Evolutionary conservation across 1,139 yeast species (phyloP), one percentile per base, ranked within the genome.

Genomic region (Kurtzmaniella quercitrusa): DNA sequence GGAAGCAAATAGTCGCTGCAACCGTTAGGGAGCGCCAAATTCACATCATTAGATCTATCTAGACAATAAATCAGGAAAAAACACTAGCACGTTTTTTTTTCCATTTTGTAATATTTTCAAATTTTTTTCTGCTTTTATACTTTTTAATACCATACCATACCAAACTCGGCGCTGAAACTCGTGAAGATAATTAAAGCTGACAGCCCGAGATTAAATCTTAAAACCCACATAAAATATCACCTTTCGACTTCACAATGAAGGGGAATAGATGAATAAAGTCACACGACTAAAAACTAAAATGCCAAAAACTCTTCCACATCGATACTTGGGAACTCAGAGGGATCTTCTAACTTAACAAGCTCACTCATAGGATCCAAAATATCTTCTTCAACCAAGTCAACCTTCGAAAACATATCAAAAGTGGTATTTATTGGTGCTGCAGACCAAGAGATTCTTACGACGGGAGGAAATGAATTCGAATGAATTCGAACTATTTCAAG

Each of bases 351-450:
- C 27, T 36, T 36, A 27, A 19, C 25, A 15, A 36, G 15, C 15
- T n/a, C 38, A 36, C 19, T 12, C 38, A 36, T 36, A 11, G 38
- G 25, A 19, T 21, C 27, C 19, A 36, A 36, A 2, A 36, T 36
- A 36, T 36, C 38, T 36, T 36, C 27, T 6, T 11, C 12, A 15
- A 36, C 38, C 21, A 36, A 36, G 21, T 17, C 25, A 18, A 25
- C 48, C 46, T n/a, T 49, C 44, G 46, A 41, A 44, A 45, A 19
- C 31, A 31, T 21, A 34, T 53, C 63, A 46, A 56, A 54, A 42
- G 59, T 68, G 48, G 62, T 62, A 49, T 61, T 61, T 68, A 61
- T 56, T 65, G 73, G 72, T 65, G 72, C 73, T 66, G 73, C 73
- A 53, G 71, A 67, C 73, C 73, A 57, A 48, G 47, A 37, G 34